Evolutionary conservation across 257 asterid genomes (phyloP).

Genomic region (Ajuga chamaepitys): DNA sequence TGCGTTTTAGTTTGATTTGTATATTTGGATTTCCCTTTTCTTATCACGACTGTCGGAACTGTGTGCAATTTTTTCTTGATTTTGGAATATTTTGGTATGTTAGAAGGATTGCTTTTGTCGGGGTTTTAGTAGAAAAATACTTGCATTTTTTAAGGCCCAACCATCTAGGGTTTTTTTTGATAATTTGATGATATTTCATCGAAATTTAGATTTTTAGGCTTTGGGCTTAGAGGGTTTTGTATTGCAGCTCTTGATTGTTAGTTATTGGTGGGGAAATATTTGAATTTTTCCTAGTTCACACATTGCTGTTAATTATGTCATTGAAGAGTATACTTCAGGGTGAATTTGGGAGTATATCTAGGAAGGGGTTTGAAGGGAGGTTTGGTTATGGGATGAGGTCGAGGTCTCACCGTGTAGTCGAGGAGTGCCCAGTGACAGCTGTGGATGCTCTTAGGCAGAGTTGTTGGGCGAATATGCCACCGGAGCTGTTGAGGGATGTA

Average conservation of each 20-base stretch:
- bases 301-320: slow-evolving; percentile 29
- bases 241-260: background rate
- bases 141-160: slow-evolving; percentile 10
- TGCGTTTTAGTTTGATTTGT: slow-evolving; percentile 6
- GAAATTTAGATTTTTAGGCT: background rate
- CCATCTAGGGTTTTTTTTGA: background rate
- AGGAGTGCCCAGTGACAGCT: slow-evolving; percentile 36
- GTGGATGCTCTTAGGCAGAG: slow-evolving; percentile 84
- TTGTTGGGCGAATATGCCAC: slow-evolving; percentile 91
- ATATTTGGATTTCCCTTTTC: background rate
- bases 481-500: slow-evolving; percentile 90
- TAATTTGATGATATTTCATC: background rate
- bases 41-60: slow-evolving; percentile 3
- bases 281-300: background rate
- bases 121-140: slow-evolving; percentile 15
- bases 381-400: slow-evolving; percentile 45
- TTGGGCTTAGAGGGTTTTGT: background rate
- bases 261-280: background rate
- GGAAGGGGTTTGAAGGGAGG: slow-evolving; percentile 34
- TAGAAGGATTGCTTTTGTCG: slow-evolving; percentile 17
- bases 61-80: slow-evolving; percentile 9
- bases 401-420: slow-evolving; percentile 46
- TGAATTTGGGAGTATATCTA: slow-evolving; percentile 46
- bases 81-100: slow-evolving; percentile 10
- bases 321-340: slow-evolving; percentile 49